Base-by-base conservation (phyloP, 2,329 filamentous ascomycete genomes). In the Penicillium rolfsii region DNA sequence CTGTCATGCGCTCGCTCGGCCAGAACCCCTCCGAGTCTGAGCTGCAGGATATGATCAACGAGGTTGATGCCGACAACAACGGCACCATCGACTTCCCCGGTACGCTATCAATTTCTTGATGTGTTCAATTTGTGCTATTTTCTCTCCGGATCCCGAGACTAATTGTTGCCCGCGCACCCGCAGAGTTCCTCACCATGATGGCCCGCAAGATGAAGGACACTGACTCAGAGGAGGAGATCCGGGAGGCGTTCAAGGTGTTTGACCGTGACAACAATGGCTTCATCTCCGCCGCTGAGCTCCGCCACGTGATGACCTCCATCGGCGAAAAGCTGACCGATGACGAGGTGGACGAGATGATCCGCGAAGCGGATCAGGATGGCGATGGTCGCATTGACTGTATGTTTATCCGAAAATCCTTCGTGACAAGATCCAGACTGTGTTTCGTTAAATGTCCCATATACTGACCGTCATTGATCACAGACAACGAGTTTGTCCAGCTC, bases 151-250 rank as follows among this genome's bases (percentile, higher is more conserved):
- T 2, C 5, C 7, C 33, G 5, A 6, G 24, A 24, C 28, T 38
- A 36, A 55, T 52, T 24, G 26, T 22, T 16, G 28, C 12, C 33
- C n/a, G 48, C 28, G 43, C 54, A 53, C 57, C 50, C 41, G 48
- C 74, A 94, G 91, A 95, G 76, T 95, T 95, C 80, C 83, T 95
- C 64, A 95, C 91, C 66, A 95, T 95, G 91, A 95, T 95, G 91
- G 91, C 91, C 62, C 87, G 91, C 74, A 95, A 95, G 83, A 95
- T 95, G 91, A 94, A 94, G 84, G 91, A 94, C 73, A 95, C 91
- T 70, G 91, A 95, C 76, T 94, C 91, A 52, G 91, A 95, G 80
- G 91, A 95, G 81, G 91, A 95, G 78, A 95, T 95, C 71, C 87
- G 91, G 72, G 91, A 94, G 79, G 91, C 91, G 14, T 94, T 94